Evolutionary conservation across 2,329 filamentous ascomycete genomes (phyloP).

Genomic region (Penicillium sp.): DNA sequence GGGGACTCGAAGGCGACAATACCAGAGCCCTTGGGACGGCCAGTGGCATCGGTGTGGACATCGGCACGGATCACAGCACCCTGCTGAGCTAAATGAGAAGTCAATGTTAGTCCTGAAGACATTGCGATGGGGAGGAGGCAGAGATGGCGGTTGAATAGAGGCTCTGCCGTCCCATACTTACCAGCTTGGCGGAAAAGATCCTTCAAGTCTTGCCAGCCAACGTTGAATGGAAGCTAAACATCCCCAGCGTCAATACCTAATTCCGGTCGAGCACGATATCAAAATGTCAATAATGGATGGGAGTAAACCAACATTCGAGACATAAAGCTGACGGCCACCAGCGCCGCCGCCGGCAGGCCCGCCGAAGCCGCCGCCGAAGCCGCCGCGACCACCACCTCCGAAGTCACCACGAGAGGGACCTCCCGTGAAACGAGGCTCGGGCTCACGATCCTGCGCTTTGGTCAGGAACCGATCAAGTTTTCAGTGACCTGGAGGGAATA

Average conservation of each 20-base stretch:
- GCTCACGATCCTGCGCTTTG: constrained; percentile 84
- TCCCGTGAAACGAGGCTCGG: constrained; percentile 88
- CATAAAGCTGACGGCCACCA: constrained; percentile 82
- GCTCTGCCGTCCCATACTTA: too few species aligned
- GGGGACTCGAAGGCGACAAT: constrained; percentile 93
- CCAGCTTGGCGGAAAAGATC: constrained; percentile 96
- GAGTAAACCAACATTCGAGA: constrained; percentile 78
- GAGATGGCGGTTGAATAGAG: too few species aligned
- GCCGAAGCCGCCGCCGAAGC: too few species aligned
- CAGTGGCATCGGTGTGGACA: constrained; percentile 83
- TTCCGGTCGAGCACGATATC: too few species aligned
- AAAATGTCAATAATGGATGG: too few species aligned
- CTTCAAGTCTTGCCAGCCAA: constrained; percentile 98
- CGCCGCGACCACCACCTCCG: constrained; percentile 41
- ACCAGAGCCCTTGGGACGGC: constrained; percentile 89
- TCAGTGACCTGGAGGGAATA: too few species aligned
- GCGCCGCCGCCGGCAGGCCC: constrained; percentile 38
- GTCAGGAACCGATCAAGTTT: too few species aligned
- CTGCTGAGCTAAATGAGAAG: constrained; percentile 38
- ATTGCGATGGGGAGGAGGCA: too few species aligned
- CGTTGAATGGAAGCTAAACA: constrained; percentile 87
- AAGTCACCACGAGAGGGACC: constrained; percentile 59
- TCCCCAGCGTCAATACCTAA: too few species aligned
- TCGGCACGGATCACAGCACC: constrained; percentile 87
- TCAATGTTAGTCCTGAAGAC: too few species aligned